These are phyloP conservation scores for Termitomyces sp. DNA, from an alignment of 768 basidiomycete species.

Conservation along the genomic window DNA sequence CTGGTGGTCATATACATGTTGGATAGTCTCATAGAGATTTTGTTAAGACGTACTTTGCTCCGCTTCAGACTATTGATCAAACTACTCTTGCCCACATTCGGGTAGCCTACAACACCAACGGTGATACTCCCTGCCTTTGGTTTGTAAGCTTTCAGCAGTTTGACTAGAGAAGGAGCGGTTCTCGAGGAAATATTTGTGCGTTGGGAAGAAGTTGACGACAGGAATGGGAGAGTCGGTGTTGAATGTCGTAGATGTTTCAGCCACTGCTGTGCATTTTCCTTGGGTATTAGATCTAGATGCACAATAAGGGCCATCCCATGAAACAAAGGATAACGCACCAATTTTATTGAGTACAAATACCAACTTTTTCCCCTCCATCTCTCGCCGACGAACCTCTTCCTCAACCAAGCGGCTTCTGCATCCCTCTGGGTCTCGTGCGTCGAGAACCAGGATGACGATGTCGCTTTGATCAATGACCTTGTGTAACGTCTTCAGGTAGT, in stretches of 20 bases:
- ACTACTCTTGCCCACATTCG: slow-evolving; percentile 96
- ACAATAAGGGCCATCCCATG: neutral
- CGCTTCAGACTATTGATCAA: slow-evolving; percentile 91
- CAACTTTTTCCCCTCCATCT: slow-evolving; percentile 85
- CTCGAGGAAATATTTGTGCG: slow-evolving; percentile 76
- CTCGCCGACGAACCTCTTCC: slow-evolving; percentile 84
- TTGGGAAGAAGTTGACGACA: slow-evolving; percentile 70
- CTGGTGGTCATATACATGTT: slow-evolving; percentile 26
- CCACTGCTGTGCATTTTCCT: slow-evolving; percentile 86
- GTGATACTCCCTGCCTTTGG: slow-evolving; percentile 70
- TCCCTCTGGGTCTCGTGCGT: slow-evolving; percentile 94
- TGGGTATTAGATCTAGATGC: slow-evolving; percentile 76
- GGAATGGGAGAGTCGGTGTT: slow-evolving; percentile 91
- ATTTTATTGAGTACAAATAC: slow-evolving; percentile 97
- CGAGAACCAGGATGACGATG: slow-evolving; percentile 84
- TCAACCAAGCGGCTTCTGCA: slow-evolving; percentile 90
- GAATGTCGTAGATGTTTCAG: slow-evolving; percentile 86
- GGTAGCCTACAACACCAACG: slow-evolving; percentile 92
- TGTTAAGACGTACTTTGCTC: slow-evolving; percentile 51
- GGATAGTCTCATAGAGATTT: neutral
- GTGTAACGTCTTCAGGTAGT: slow-evolving; percentile 77
- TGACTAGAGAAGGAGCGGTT: slow-evolving; percentile 72
- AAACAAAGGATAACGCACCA: slow-evolving; percentile 40
- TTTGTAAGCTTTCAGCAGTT: slow-evolving; percentile 80
- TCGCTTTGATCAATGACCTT: slow-evolving; percentile 94